Evolutionary conservation across 306 rosid species (phyloP).

Genomic region (Rosa rugosa): DNA sequence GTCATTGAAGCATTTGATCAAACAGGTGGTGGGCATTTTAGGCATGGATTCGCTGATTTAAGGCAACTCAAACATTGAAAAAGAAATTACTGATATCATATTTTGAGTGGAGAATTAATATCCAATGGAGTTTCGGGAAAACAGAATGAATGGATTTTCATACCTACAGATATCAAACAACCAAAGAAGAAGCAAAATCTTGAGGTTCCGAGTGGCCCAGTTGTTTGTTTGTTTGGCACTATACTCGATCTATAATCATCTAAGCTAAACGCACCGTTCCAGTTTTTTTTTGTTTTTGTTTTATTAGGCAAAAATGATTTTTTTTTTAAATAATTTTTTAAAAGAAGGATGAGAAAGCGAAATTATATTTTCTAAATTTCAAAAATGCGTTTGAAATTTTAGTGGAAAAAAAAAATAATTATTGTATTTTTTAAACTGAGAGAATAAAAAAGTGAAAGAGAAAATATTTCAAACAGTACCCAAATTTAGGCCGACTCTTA

Average conservation of each 20-base stretch:
- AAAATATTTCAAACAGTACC: too few species aligned
- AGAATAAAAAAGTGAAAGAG: too few species aligned
- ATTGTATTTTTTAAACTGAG: too few species aligned
- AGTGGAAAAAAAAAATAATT: too few species aligned
- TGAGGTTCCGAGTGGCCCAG: not conserved
- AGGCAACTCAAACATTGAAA: not conserved
- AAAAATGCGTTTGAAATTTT: too few species aligned
- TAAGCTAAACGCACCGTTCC: conserved; percentile 12
- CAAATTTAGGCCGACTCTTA: too few species aligned
- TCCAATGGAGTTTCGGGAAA: not conserved
- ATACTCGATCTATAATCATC: not conserved
- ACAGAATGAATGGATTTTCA: not conserved
- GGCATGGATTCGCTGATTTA: not conserved
- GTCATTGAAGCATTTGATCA: conserved; percentile 18
- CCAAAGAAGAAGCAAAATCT: not conserved
- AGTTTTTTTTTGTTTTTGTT: not conserved
- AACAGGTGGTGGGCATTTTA: conserved; percentile 7
- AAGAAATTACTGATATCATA: not conserved
- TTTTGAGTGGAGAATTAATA: too few species aligned
- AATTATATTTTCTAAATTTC: too few species aligned
- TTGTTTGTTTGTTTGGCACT: not conserved
- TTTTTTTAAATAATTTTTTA: too few species aligned
- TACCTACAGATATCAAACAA: not conserved
- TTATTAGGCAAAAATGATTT: too few species aligned
- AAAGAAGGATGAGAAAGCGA: too few species aligned